Evolutionary conservation across 2,329 filamentous ascomycete genomes (phyloP).

Genomic region (Calonectria fujianensis): DNA sequence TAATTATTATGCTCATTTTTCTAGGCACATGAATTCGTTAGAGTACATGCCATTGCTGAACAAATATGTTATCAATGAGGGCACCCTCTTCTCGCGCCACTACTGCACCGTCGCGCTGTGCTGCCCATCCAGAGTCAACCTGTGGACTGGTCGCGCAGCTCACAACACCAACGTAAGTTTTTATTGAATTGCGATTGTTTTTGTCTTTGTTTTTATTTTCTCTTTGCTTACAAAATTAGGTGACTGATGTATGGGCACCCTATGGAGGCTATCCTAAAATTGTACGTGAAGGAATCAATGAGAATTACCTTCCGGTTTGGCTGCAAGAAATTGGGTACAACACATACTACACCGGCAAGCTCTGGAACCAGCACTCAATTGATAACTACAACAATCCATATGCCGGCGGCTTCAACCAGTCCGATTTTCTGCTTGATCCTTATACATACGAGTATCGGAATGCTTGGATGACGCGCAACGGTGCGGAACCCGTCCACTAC

Average conservation of each 20-base stretch:
- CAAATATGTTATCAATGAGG: slow-evolving; percentile 73
- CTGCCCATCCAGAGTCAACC: slow-evolving; percentile 78
- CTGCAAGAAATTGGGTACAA: slow-evolving; percentile 79
- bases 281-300: slow-evolving; percentile 76
- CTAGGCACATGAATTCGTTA: slow-evolving; percentile 73
- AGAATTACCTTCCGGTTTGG: slow-evolving; percentile 78
- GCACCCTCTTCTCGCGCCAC: slow-evolving; percentile 75
- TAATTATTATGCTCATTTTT: background rate
- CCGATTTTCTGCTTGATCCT: slow-evolving; percentile 77
- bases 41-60: slow-evolving; percentile 74
- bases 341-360: slow-evolving; percentile 83
- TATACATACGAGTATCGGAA: slow-evolving; percentile 82
- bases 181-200: background rate
- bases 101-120: slow-evolving; percentile 78
- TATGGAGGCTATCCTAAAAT: slow-evolving; percentile 74
- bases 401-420: slow-evolving; percentile 74
- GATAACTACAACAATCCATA: slow-evolving; percentile 76
- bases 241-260: slow-evolving; percentile 70
- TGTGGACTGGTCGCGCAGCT: slow-evolving; percentile 79
- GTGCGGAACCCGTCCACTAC: slow-evolving; percentile 70
- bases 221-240: background rate
- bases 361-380: slow-evolving; percentile 78
- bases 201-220: background rate
- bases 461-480: slow-evolving; percentile 77
- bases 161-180: slow-evolving; percentile 79